These are phyloP conservation scores for Hypoxylon sp. DNA, from an alignment of 2,329 filamentous ascomycete species.

Conservation along the genomic window DNA sequence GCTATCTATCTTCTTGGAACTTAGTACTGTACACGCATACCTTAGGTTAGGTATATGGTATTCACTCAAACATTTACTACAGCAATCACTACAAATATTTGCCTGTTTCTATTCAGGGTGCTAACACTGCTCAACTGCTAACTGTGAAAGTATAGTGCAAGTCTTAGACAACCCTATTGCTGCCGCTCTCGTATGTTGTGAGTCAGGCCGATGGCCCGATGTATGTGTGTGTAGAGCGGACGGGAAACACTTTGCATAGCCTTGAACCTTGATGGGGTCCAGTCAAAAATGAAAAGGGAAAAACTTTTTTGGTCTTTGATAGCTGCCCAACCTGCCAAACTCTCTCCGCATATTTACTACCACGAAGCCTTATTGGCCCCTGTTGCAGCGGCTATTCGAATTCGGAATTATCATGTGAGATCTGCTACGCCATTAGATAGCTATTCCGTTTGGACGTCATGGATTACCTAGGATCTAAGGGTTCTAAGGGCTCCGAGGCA, in stretches of 20 bases:
- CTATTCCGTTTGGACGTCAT: slow-evolving; percentile 24
- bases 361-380: slow-evolving; percentile 27
- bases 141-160: not conserved
- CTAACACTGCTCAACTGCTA: not conserved
- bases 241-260: not conserved
- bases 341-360: not conserved
- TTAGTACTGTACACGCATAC: too few species aligned
- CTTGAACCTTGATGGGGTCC: slow-evolving; percentile 14
- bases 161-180: not conserved
- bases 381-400: slow-evolving; percentile 29
- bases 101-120: not conserved
- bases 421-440: not conserved
- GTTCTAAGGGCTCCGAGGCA: not conserved
- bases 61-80: not conserved
- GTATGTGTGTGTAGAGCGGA: not conserved
- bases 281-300: slow-evolving; percentile 3
- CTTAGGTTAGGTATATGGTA: not conserved
- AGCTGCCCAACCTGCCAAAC: slow-evolving; percentile 34
- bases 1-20: too few species aligned
- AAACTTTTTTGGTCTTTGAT: slow-evolving; percentile 26
- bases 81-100: not conserved
- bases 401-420: slow-evolving; percentile 30
- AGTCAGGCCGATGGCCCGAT: slow-evolving; percentile 25
- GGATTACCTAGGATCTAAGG: slow-evolving; percentile 4
- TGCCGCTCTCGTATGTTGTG: slow-evolving; percentile 12